Conservation (phyloP, 2,329 filamentous ascomycete genomes). For the Allantophomopsis cytisporea region DNA sequence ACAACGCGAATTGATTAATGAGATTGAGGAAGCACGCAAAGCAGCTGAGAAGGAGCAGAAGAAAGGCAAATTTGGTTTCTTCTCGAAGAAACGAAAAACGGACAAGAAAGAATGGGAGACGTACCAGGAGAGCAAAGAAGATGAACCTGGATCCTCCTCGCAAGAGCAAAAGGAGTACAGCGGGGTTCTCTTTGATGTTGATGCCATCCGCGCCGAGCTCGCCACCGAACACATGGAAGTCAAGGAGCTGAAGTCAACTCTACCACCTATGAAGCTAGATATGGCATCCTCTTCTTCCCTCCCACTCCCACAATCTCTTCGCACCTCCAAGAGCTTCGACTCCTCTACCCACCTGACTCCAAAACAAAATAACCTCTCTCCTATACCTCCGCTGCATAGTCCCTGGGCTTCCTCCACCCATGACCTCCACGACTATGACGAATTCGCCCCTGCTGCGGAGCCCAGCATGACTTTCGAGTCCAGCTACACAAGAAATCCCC, state of each 20-base stretch:
- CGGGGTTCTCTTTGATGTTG: slow-evolving; percentile 77
- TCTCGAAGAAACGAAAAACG: slow-evolving; percentile 66
- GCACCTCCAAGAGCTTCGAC: slow-evolving; percentile 34
- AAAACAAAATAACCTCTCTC: slow-evolving; percentile 3
- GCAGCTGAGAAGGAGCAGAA: slow-evolving; percentile 68
- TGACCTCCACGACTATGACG: slow-evolving; percentile 19
- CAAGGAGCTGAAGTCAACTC: slow-evolving; percentile 72
- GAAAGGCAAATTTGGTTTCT: slow-evolving; percentile 55
- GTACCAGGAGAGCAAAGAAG: slow-evolving; percentile 62
- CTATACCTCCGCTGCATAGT: slow-evolving; percentile 7
- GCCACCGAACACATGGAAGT: slow-evolving; percentile 44
- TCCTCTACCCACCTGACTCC: slow-evolving; percentile 15
- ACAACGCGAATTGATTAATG: slow-evolving; percentile 86
- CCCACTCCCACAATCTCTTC: slow-evolving; percentile 16
- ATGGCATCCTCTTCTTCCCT: slow-evolving; percentile 16
- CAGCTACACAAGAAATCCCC: slow-evolving; percentile 30
- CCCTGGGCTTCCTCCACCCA: not conserved
- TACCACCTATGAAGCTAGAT: slow-evolving; percentile 80
- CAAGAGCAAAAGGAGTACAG: slow-evolving; percentile 18
- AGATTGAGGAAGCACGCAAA: slow-evolving; percentile 88
- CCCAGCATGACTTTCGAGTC: slow-evolving; percentile 64
- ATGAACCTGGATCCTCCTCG: slow-evolving; percentile 11
- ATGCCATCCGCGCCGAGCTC: slow-evolving; percentile 80
- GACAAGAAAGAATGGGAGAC: slow-evolving; percentile 90
- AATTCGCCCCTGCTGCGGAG: slow-evolving; percentile 18